These are phyloP conservation scores for Fraxinus nigra DNA, from an alignment of 305 asterid genomes.

Conservation along the genomic window DNA sequence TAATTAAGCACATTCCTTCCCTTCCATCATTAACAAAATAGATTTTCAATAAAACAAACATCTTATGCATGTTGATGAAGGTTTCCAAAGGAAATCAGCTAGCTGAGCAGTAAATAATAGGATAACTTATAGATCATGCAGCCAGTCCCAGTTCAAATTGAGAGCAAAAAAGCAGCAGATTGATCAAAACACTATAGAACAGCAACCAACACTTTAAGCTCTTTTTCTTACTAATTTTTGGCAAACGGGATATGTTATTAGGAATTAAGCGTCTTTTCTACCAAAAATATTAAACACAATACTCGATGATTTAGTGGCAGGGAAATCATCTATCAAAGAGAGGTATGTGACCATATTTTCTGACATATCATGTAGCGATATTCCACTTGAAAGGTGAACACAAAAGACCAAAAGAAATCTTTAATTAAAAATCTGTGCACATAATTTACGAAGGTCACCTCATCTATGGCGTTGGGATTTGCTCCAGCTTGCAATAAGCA, in stretches of 20 bases:
- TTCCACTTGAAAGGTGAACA: neutral
- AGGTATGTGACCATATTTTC: neutral
- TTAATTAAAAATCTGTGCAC: neutral
- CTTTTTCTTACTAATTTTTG: neutral
- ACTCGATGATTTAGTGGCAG: neutral
- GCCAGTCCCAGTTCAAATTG: neutral
- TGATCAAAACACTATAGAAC: neutral
- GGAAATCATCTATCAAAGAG: neutral
- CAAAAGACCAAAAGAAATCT: neutral
- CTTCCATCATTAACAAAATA: neutral
- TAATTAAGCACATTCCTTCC: neutral
- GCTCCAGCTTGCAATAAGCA: conserved; percentile 89
- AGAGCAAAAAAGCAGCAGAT: neutral
- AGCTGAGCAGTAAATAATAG: neutral
- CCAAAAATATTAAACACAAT: neutral
- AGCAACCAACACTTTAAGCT: neutral
- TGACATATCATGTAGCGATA: neutral
- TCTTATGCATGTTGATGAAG: neutral
- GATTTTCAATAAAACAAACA: neutral
- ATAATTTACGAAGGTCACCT: conserved; percentile 39
- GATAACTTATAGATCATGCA: neutral
- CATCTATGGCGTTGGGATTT: conserved; percentile 74
- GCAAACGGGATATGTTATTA: neutral
- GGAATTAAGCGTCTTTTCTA: neutral
- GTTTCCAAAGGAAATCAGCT: neutral